Base-by-base conservation (phyloP, 768 basidiomycete genomes). In the Clitopilus hobsonii region DNA sequence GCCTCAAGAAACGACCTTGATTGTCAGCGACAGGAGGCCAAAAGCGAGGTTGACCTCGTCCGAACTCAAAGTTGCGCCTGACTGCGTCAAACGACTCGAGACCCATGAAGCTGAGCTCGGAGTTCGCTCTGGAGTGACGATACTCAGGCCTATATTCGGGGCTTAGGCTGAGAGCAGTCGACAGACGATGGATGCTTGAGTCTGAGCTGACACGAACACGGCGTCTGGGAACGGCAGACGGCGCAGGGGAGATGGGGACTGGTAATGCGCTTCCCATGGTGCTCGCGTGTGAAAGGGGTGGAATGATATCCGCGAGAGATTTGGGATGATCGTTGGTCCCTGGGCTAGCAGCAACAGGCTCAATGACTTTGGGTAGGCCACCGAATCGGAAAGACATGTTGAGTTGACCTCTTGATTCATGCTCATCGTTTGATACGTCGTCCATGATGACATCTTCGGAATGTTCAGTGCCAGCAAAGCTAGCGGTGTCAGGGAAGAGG, bases 51-150 rank as follows among this genome's bases (percentile, higher is more conserved):
- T 86, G 80, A 48, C 79, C 72, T 6, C 79, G 74, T 24, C 74
- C 74, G 65, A 88, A 91, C 64, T 91, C 89, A 57, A 91, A 92
- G 1, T 85, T 88, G 50, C 88, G 79, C 26, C 89, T 74, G n/a
- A 91, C 80, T 63, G 90, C 89, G 18, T 86, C 84, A 59, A 90
- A 92, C 0, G 87, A 86, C 47, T 86, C 83, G 14, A 91, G 76
- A 0, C 89, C 89, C 3, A 71, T 75, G 60, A 92, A 91, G 65
- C 88, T 90, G 51, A 80, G 64, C 2, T 69, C 80, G 0, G 88
- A 89, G 2, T 73, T 67, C 26, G 72, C 73, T 5, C 78, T 65
- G 0, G 80, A 76, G 41, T 70, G 71, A 5, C 67, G 62, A 62
- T 63, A 61, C 22, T 56, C 41, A 26, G 27, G 56, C 63, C 58